These are phyloP conservation scores for Apocynum venetum DNA, from an alignment of 257 asterid genomes.

Conservation along the genomic window DNA sequence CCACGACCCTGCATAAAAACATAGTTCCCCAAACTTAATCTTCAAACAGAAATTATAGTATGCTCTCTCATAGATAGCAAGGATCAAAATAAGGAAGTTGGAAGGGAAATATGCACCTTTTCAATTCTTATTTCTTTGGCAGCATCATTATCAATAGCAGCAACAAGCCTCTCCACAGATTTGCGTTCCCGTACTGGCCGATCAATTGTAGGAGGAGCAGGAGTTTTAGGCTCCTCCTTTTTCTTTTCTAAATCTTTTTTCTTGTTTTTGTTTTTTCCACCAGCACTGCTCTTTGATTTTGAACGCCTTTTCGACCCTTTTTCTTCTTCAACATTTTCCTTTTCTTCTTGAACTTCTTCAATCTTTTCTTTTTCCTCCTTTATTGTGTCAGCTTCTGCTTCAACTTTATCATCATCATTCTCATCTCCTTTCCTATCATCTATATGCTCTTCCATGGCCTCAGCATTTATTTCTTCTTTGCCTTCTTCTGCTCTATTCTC, in stretches of 20 bases:
- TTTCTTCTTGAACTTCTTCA: slow-evolving; percentile 34
- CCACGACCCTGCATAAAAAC: slow-evolving; percentile 78
- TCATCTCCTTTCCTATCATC: slow-evolving; percentile 14
- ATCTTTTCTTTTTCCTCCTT: slow-evolving; percentile 26
- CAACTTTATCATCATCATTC: slow-evolving; percentile 9
- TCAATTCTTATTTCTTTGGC: slow-evolving; percentile 61
- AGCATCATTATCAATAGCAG: slow-evolving; percentile 66
- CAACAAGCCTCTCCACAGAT: slow-evolving; percentile 91
- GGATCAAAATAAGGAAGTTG: not conserved
- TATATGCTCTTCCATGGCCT: slow-evolving; percentile 17
- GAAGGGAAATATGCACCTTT: slow-evolving; percentile 44
- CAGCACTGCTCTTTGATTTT: slow-evolving; percentile 39
- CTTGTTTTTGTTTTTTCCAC: slow-evolving; percentile 32
- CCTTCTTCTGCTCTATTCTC: slow-evolving; percentile 13
- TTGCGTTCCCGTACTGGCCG: slow-evolving; percentile 95
- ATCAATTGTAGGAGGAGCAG: slow-evolving; percentile 46
- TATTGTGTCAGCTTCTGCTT: slow-evolving; percentile 23
- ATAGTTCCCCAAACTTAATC: slow-evolving; percentile 5
- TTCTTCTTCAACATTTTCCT: slow-evolving; percentile 33
- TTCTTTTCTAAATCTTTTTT: slow-evolving; percentile 41
- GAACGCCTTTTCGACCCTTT: slow-evolving; percentile 50
- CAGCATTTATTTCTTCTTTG: slow-evolving; percentile 1
- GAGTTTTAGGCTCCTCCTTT: slow-evolving; percentile 64
- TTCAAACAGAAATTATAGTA: not conserved
- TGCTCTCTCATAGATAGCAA: not conserved